These are phyloP conservation scores for Fusarium setosum DNA, from an alignment of 2,329 filamentous ascomycete species.

Conservation along the genomic window DNA sequence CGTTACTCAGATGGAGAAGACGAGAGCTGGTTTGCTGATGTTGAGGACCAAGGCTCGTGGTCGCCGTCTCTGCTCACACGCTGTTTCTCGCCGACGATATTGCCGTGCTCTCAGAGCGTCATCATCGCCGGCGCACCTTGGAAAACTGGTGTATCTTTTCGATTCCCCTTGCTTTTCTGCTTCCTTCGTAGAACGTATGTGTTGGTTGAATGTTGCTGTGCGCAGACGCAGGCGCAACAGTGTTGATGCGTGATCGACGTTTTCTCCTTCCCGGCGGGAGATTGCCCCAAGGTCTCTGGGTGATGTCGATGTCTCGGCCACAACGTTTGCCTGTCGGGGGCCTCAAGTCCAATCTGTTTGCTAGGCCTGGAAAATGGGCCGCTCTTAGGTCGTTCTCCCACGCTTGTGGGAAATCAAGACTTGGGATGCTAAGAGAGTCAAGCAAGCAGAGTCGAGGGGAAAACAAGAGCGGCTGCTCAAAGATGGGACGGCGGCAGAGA, in stretches of 20 bases:
- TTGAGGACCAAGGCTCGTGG: constrained; percentile 7
- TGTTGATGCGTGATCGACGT: constrained; percentile 9
- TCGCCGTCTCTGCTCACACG: constrained; percentile 11
- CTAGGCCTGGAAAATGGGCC: constrained; percentile 30
- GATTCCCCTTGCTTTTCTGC: not conserved
- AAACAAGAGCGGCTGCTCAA: constrained; percentile 1
- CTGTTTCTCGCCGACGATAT: constrained; percentile 25
- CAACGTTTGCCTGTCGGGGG: constrained; percentile 9
- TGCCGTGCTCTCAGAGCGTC: constrained; percentile 24
- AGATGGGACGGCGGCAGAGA: constrained; percentile 1
- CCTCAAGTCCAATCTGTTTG: constrained; percentile 6
- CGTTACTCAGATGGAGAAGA: not conserved
- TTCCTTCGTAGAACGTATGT: constrained; percentile 4
- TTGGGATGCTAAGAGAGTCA: not conserved
- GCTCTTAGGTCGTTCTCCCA: constrained; percentile 22
- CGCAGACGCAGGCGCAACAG: constrained; percentile 1
- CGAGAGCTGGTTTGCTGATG: not conserved
- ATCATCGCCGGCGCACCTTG: constrained; percentile 24
- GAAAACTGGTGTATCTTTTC: constrained; percentile 15
- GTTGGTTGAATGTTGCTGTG: constrained; percentile 2
- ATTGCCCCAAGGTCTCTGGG: constrained; percentile 26
- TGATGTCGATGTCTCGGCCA: constrained; percentile 34
- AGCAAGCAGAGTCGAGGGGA: not conserved
- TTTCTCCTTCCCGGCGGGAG: not conserved
- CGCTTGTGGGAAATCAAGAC: constrained; percentile 12